Percentiles rank a stretch among this genome's conserved stretches.
phyloP scores from a whole-genome alignment of 192 early-diverging fungal species.

The Coemansia aciculifera region DNA sequence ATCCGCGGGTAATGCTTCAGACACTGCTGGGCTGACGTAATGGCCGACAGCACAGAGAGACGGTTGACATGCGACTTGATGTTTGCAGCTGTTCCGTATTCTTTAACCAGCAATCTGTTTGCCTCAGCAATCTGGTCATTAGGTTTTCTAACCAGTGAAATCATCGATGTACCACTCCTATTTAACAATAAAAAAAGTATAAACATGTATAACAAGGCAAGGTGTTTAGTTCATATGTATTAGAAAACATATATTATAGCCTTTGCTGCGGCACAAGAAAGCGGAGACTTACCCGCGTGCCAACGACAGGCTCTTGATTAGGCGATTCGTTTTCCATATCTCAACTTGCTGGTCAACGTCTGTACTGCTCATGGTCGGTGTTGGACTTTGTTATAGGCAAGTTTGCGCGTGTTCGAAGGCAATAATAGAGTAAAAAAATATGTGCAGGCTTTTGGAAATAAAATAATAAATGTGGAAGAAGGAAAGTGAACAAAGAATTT shows the following conservation, averaged over 20 bases:
- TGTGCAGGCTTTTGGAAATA: constrained; percentile 4
- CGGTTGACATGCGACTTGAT: constrained; percentile 98
- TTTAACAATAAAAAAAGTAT: not conserved
- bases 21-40: constrained; percentile 92
- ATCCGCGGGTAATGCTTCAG: constrained; percentile 86
- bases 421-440: not conserved
- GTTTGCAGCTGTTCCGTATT: constrained; percentile 96
- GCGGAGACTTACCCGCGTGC: constrained; percentile 72
- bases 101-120: constrained; percentile 86
- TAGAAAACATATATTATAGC: not conserved
- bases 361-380: constrained; percentile 10
- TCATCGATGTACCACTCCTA: constrained; percentile 96
- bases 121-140: constrained; percentile 82
- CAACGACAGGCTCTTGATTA: constrained; percentile 87
- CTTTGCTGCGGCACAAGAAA: not conserved
- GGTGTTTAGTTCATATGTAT: not conserved
- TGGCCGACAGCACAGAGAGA: constrained; percentile 88
- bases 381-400: not conserved
- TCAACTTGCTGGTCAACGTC: constrained; percentile 77
- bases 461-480: constrained; percentile 7
- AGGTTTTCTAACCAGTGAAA: constrained; percentile 88
- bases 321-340: constrained; percentile 92
- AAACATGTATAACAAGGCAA: not conserved
- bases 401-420: not conserved
- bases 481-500: not conserved